Conservation (phyloP, 1,284 basidiomycete genomes). For the Cutaneotrichosporon daszewskae region DNA sequence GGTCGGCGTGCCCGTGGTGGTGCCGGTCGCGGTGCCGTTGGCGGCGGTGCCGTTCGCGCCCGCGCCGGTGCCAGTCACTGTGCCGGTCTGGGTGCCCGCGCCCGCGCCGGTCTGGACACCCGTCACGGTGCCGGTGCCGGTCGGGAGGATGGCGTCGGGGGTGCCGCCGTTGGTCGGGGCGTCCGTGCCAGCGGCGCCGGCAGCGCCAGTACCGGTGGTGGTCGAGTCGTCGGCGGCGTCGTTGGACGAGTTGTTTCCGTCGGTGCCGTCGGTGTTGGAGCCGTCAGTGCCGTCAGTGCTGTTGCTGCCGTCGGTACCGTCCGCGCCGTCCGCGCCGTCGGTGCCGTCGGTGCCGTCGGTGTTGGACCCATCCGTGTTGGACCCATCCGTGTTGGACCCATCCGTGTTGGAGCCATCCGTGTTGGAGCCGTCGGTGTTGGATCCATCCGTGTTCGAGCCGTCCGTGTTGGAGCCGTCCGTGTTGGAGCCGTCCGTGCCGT, state of each 20-base stretch:
- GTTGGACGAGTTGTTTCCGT: background rate
- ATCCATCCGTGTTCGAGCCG: background rate
- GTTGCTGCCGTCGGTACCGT: background rate
- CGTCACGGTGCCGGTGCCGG: background rate
- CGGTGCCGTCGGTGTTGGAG: constrained; percentile 1
- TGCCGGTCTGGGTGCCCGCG: too few species aligned
- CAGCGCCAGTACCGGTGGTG: background rate
- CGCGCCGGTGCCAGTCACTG: too few species aligned
- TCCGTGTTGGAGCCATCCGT: too few species aligned
- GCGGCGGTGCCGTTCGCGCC: too few species aligned
- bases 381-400: too few species aligned
- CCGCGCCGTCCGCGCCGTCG: background rate
- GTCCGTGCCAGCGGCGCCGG: constrained; percentile 3
- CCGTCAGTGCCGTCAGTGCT: constrained; percentile 1
- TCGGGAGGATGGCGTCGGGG: too few species aligned
- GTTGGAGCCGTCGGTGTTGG: background rate
- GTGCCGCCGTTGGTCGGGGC: too few species aligned
- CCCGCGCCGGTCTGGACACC: too few species aligned
- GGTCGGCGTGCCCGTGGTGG: too few species aligned
- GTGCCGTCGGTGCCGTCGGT: background rate
- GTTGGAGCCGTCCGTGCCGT: constrained; percentile 2
- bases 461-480: background rate
- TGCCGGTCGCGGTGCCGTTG: too few species aligned
- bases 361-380: too few species aligned
- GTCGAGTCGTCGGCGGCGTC: background rate